phyloP scores from a whole-genome alignment of 768 basidiomycete species.

The Antrodiella citrinella region DNA sequence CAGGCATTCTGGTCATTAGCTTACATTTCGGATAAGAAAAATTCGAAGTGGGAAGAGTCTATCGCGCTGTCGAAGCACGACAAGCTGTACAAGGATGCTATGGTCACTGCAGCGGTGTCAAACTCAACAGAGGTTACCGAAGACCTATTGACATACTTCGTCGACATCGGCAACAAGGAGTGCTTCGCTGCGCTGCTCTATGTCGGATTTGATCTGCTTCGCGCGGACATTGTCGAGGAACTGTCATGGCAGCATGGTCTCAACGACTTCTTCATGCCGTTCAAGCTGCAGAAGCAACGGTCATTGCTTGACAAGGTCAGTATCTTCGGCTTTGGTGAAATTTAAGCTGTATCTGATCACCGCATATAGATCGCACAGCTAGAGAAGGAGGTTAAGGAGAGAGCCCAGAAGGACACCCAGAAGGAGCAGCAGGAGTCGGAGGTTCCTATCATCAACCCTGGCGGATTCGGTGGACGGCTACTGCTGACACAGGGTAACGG shows the following conservation, averaged over 20 bases:
- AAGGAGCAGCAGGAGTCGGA: conserved; percentile 89
- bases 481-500: conserved; percentile 73
- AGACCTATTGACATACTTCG: conserved; percentile 92
- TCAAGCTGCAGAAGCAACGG: conserved; percentile 82
- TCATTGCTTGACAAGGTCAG: conserved; percentile 67
- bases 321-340: neutral
- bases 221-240: conserved; percentile 89
- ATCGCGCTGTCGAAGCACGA: conserved; percentile 93
- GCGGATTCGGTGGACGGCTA: conserved; percentile 48
- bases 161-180: conserved; percentile 97
- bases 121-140: conserved; percentile 84
- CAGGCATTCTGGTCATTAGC: neutral
- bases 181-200: conserved; percentile 89
- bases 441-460: conserved; percentile 84
- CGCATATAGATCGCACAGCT: conserved; percentile 36
- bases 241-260: conserved; percentile 94
- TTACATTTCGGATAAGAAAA: conserved; percentile 63
- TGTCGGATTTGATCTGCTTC: conserved; percentile 92
- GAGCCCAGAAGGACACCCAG: conserved; percentile 75
- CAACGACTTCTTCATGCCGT: conserved; percentile 98
- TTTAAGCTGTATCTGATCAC: conserved; percentile 1
- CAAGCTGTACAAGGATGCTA: conserved; percentile 94
- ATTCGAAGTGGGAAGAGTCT: conserved; percentile 92
- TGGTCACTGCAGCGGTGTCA: conserved; percentile 87
- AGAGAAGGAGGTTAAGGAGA: conserved; percentile 86